A percentile compares a stretch with the other conserved stretches of the same genome.
These are phyloP conservation scores for Neostapfia colusana DNA, from an alignment of 176 grass and related monocot species.

Conservation along the genomic window DNA sequence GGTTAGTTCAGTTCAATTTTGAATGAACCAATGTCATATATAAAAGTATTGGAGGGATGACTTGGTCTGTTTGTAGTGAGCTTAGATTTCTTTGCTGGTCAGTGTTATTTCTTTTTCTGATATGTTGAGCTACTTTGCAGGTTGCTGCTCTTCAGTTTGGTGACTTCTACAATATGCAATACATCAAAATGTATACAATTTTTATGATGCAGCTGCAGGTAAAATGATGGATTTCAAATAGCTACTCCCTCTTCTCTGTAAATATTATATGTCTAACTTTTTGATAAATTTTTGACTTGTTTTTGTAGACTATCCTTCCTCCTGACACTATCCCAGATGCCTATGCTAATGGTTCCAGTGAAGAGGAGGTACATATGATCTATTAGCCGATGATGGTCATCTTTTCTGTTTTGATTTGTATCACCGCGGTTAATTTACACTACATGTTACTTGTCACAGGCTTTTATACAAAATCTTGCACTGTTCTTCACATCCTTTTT, in stretches of 20 bases:
- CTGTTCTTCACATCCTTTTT: conserved; percentile 97
- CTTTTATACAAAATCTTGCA: conserved; percentile 98
- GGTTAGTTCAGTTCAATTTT: neutral
- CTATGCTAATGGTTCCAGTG: conserved; percentile 94
- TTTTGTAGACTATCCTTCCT: conserved; percentile 82
- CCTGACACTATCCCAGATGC: conserved; percentile 84
- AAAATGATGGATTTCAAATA: conserved; percentile 18
- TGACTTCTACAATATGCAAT: conserved; percentile 93
- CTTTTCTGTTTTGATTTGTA: neutral
- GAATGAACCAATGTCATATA: too few relatives aligned
- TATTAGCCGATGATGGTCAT: neutral
- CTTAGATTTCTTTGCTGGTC: neutral
- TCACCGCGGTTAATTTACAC: neutral
- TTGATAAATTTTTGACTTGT: neutral
- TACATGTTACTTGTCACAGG: conserved; percentile 41
- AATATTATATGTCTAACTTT: neutral
- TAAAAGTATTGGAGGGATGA: neutral
- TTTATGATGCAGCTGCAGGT: conserved; percentile 98
- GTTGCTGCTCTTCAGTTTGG: conserved; percentile 97
- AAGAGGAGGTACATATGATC: conserved; percentile 67
- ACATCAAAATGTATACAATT: conserved; percentile 96
- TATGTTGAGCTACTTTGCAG: conserved; percentile 45
- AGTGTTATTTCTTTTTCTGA: conserved; percentile 22
- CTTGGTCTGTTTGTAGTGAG: neutral
- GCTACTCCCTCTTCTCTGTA: conserved; percentile 21